Percentiles rank a stretch among this genome's conserved stretches.
Evolutionary conservation across 164 flowering plant species (phyloP).

Genomic region (Nymphaea thermarum): DNA sequence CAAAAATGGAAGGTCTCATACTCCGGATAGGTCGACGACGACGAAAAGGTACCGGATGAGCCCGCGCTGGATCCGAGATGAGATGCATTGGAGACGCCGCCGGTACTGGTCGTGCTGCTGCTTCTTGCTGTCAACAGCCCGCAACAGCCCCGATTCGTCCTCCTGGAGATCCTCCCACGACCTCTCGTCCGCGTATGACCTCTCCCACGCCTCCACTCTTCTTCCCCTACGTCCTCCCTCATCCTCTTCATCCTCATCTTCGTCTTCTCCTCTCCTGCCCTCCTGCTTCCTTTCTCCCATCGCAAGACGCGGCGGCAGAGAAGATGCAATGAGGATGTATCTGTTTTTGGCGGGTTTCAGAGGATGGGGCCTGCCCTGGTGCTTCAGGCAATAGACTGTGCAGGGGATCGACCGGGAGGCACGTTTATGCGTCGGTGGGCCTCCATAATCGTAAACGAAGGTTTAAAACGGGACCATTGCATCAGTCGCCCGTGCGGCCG

Average conservation of each 20-base stretch:
- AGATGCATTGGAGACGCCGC: constrained; percentile 51
- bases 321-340: no score
- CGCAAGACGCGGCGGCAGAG: background rate
- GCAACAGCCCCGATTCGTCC: constrained; percentile 82
- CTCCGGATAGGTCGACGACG: constrained; percentile 82
- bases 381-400: no score
- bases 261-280: background rate
- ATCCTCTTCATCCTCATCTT: constrained; percentile 52
- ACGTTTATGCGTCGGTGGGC: no score
- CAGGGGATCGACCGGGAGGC: no score
- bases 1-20: constrained; percentile 12
- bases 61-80: constrained; percentile 74
- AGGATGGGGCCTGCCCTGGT: no score
- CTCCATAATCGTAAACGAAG: no score
- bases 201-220: constrained; percentile 59
- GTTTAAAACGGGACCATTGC: no score
- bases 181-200: constrained; percentile 79
- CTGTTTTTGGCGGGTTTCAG: no score
- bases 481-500: no score
- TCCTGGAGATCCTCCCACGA: constrained; percentile 90
- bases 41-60: constrained; percentile 79
- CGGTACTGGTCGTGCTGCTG: constrained; percentile 77
- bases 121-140: constrained; percentile 53
- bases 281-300: background rate
- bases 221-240: constrained; percentile 32